Evolutionary conservation across 768 basidiomycete genomes (phyloP), one percentile per base, ranked within the genome.

Genomic region (Russula lepida): DNA sequence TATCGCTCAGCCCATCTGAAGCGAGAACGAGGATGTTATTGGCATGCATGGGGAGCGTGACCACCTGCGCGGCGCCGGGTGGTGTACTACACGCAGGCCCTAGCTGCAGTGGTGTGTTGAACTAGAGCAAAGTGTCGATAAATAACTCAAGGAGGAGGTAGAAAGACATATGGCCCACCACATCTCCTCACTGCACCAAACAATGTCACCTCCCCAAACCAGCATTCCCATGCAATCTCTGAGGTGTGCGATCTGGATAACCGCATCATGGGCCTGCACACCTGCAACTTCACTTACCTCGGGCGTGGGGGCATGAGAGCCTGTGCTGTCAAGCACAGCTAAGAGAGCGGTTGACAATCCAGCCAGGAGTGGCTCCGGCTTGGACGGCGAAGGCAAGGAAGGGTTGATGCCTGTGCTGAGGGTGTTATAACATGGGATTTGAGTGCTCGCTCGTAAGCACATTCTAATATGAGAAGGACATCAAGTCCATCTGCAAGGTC

Each of bases 101-200:
- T 32, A 87, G 81, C 67, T 85, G 84, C 33, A 79, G 76, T 0
- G 83, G 84, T 19, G 79, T 81, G 66, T 85, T 85, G 71, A 85
- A 85, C 76, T 76, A 58, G 28, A 30, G 52, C 28, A 44, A 6
- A 55, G 33, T n/a, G 33, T 52, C 19, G 23, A 56, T 66, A 54
- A 58, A 44, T 27, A 44, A 54, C 13, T 44, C 17, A 12, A 21
- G 27, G 54, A 55, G 56, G 39, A 17, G 23, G 30, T 30, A 2
- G 25, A 23, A 43, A 21, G 30, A 77, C 83, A 70, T 68, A 84
- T 83, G 17, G 79, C 81, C 81, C 92, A 93, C 84, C 93, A 94
- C 89, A 95, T 95, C 72, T 97, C 95, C 46, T 89, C 83, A 52
- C 85, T 88, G 33, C 93, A 79, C 85, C 92, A 97, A 1, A 84